Conservation (phyloP, 495 filamentous ascomycete species). For the Cenococcum geophilum region DNA sequence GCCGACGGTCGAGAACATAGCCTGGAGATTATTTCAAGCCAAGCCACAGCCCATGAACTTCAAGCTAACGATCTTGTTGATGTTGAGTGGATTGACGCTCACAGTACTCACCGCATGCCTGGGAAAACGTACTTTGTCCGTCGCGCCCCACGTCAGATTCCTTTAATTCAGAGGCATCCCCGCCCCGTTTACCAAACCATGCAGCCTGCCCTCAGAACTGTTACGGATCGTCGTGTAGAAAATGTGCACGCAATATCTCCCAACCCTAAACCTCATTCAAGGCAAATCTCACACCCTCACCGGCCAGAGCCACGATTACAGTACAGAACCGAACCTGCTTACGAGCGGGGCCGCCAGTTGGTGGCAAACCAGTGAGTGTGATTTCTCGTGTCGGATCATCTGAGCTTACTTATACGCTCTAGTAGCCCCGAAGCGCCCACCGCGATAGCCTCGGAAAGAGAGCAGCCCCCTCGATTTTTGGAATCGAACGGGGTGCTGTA, state of each 20-base stretch:
- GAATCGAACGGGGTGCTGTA: background rate
- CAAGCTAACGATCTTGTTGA: slow-evolving; percentile 5
- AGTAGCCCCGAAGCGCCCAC: background rate
- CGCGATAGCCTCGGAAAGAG: background rate
- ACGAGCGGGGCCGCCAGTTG: background rate
- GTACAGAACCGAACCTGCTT: background rate
- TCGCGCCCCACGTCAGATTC: background rate
- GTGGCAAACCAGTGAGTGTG: background rate
- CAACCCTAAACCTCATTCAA: background rate
- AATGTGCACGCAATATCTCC: background rate
- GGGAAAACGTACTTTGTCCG: slow-evolving; percentile 9
- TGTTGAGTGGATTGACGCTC: slow-evolving; percentile 9
- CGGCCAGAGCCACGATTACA: background rate
- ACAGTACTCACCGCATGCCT: background rate
- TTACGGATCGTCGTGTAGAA: background rate
- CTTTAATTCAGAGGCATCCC: background rate
- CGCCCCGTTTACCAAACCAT: background rate
- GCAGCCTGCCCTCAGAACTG: background rate
- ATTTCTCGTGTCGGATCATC: background rate
- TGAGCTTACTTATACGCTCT: background rate
- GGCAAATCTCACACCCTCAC: background rate
- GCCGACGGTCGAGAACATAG: slow-evolving; percentile 2
- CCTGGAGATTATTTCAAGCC: slow-evolving; percentile 17
- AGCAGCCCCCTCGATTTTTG: background rate
- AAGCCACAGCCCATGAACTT: slow-evolving; percentile 10